Percentiles rank a stretch among this genome's conserved stretches.
Conservation (phyloP, 2,329 filamentous ascomycete species). For the Incumbomyces delicatus region DNA sequence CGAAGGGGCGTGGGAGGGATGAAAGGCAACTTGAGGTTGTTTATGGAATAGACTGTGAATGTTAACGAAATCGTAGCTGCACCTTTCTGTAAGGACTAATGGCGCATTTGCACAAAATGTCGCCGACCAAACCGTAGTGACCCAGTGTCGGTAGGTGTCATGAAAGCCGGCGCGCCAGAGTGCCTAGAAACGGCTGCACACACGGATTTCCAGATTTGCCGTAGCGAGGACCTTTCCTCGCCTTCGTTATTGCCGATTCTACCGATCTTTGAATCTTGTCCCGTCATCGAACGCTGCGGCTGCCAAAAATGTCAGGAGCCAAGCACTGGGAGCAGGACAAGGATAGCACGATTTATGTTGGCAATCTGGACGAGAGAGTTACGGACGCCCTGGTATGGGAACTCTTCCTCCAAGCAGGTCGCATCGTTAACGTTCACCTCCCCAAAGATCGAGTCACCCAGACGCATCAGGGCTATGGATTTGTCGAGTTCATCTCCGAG, state of each 20-base stretch:
- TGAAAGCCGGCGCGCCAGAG: no score
- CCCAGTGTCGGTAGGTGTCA: no score
- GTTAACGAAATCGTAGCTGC: no score
- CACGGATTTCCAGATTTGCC: no score
- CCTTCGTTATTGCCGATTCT: no score
- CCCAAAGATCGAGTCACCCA: conserved; percentile 97
- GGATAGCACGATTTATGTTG: conserved; percentile 94
- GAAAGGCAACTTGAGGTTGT: not conserved
- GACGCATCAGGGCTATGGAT: conserved; percentile 94
- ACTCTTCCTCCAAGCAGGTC: conserved; percentile 94
- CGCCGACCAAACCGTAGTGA: not conserved
- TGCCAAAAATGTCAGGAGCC: conserved; percentile 51
- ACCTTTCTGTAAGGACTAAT: not conserved
- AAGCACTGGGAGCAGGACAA: conserved; percentile 95
- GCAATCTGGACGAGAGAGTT: conserved; percentile 95
- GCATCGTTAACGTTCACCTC: conserved; percentile 95
- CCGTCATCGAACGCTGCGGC: not conserved
- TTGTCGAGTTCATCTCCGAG: conserved; percentile 95
- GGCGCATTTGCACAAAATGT: not conserved
- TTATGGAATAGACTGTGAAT: not conserved
- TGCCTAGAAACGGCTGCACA: no score
- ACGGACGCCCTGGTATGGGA: conserved; percentile 88
- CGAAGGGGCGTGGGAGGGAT: conserved; percentile 1
- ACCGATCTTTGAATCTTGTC: no score
- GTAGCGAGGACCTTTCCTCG: no score